These are phyloP conservation scores for Rhexocercosporidium sp. DNA, from an alignment of 2,329 filamentous ascomycete species.

Conservation along the genomic window DNA sequence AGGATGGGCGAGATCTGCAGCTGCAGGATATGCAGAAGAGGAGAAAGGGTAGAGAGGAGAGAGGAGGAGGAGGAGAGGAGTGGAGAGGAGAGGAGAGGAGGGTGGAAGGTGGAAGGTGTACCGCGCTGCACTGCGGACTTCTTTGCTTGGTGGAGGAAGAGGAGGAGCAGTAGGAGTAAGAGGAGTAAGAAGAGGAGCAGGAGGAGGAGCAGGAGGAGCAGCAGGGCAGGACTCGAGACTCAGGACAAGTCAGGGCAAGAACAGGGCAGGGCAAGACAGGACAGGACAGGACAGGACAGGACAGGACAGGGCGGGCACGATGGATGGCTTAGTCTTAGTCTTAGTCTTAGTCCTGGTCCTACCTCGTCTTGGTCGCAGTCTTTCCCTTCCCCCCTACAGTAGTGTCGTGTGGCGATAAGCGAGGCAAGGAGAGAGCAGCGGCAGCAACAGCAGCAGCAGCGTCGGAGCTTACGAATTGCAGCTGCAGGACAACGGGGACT, in stretches of 20 bases:
- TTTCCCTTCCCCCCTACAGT: slow-evolving; percentile 8
- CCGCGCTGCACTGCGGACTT: not conserved
- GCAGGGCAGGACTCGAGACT: not conserved
- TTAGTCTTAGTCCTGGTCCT: too few relatives aligned
- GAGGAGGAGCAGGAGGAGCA: not conserved
- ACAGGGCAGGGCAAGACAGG: not conserved
- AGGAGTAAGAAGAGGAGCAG: not conserved
- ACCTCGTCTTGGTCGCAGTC: too few relatives aligned
- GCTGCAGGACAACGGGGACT: slow-evolving; percentile 11
- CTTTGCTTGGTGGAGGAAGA: not conserved
- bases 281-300: not conserved
- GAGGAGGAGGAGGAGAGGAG: not conserved
- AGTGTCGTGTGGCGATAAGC: slow-evolving; percentile 38
- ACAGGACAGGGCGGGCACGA: not conserved
- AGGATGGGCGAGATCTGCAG: slow-evolving; percentile 1
- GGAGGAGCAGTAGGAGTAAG: not conserved
- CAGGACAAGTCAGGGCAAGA: slow-evolving; percentile 2
- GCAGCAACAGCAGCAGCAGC: not conserved
- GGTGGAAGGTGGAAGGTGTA: too few relatives aligned
- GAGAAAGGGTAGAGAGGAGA: slow-evolving; percentile 6
- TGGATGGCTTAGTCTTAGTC: not conserved
- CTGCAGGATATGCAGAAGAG: not conserved
- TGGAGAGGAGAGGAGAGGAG: not conserved
- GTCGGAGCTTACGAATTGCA: slow-evolving; percentile 29
- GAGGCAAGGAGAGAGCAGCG: too few relatives aligned